A percentile compares a stretch with the other conserved stretches of the same genome.
Evolutionary conservation across 2,329 filamentous ascomycete species (phyloP).

Genomic region (Colletotrichum ledebouriae): DNA sequence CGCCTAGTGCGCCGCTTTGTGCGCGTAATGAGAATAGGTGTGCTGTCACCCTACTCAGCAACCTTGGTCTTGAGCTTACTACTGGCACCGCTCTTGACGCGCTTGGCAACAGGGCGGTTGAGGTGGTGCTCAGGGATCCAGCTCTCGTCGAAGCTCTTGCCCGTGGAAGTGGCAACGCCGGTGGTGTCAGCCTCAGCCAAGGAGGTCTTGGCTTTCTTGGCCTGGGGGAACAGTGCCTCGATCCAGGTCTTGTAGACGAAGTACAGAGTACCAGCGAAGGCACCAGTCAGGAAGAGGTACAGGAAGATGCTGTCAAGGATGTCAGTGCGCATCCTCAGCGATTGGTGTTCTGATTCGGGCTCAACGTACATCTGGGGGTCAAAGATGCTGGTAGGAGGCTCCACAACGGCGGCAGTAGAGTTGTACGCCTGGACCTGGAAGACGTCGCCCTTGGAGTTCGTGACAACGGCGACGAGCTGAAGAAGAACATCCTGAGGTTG

Average conservation of each 20-base stretch:
- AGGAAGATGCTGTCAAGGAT: conserved; percentile 84
- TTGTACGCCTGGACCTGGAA: conserved; percentile 87
- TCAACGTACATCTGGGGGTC: conserved; percentile 91
- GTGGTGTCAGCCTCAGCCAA: conserved; percentile 80
- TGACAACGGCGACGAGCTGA: conserved; percentile 81
- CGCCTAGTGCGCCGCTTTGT: conserved; percentile 21
- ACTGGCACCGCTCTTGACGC: conserved; percentile 71
- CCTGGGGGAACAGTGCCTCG: conserved; percentile 93
- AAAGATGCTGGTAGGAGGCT: conserved; percentile 90
- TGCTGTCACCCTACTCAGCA: conserved; percentile 32
- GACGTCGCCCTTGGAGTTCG: conserved; percentile 73
- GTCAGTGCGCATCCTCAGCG: conserved; percentile 62
- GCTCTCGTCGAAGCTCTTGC: conserved; percentile 87
- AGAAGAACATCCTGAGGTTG: conserved; percentile 90
- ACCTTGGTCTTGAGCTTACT: conserved; percentile 52
- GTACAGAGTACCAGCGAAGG: conserved; percentile 86
- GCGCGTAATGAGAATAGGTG: conserved; percentile 1
- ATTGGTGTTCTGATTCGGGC: background rate
- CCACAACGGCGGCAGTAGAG: conserved; percentile 86
- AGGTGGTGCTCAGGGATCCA: conserved; percentile 95
- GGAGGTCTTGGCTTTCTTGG: conserved; percentile 74
- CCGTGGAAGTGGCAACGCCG: conserved; percentile 75
- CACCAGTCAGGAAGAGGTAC: conserved; percentile 87
- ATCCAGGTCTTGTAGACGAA: conserved; percentile 99
- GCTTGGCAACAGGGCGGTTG: conserved; percentile 82